Conservation (phyloP, 495 filamentous ascomycete species). For the Tuber magnatum region DNA sequence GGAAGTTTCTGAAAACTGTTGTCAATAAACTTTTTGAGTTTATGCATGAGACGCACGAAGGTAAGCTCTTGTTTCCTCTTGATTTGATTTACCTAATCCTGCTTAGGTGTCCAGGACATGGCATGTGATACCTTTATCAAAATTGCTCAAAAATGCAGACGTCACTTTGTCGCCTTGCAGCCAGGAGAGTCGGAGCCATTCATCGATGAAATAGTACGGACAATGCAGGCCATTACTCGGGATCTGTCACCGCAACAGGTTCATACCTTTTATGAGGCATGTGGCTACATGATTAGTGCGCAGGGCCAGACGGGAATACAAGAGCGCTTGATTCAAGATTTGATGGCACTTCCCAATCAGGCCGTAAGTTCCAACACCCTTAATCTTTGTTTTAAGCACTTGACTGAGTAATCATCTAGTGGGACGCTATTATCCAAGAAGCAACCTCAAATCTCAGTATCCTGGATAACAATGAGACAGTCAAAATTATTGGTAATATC, state of each 20-base stretch:
- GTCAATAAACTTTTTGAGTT: conserved; percentile 99
- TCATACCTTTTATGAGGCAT: conserved; percentile 98
- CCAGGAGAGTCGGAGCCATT: conserved; percentile 92
- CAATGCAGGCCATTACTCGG: conserved; percentile 85
- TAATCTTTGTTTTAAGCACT: neutral
- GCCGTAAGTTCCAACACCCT: conserved; percentile 48
- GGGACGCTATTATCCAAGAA: conserved; percentile 83
- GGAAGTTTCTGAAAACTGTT: conserved; percentile 99
- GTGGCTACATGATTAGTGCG: conserved; percentile 97
- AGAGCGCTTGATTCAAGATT: conserved; percentile 79
- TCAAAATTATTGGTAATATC: conserved; percentile 97
- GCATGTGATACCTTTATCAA: conserved; percentile 99
- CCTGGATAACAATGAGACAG: conserved; percentile 83
- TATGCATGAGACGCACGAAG: conserved; percentile 99
- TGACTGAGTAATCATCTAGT: conserved; percentile 45
- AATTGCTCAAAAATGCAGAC: conserved; percentile 94
- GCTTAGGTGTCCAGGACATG: conserved; percentile 92
- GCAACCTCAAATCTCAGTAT: conserved; percentile 74
- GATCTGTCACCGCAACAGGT: conserved; percentile 95
- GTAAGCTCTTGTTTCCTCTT: conserved; percentile 45
- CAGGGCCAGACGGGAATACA: conserved; percentile 89
- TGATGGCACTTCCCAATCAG: conserved; percentile 87
- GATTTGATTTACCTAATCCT: conserved; percentile 38
- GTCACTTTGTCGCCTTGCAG: conserved; percentile 94
- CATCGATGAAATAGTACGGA: conserved; percentile 96